Conservation (phyloP, 139 green algal species). For the Limnomonas spitsbergensis region DNA sequence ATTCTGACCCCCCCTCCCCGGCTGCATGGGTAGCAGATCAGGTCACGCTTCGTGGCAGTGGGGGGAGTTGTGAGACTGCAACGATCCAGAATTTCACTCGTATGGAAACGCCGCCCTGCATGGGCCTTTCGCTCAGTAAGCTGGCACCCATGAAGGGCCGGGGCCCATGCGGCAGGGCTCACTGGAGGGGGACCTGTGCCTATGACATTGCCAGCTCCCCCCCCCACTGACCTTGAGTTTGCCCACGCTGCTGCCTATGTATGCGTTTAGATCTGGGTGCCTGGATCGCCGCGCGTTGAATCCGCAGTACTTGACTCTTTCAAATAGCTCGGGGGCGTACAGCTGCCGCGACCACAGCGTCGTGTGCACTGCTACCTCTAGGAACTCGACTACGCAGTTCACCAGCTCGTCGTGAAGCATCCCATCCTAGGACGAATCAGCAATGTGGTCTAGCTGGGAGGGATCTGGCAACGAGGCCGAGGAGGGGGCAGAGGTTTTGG, state of each 20-base stretch:
- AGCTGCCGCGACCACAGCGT: slow-evolving; percentile 20
- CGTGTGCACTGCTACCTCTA: slow-evolving; percentile 44
- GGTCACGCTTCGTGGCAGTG: too few relatives aligned
- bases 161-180: background rate
- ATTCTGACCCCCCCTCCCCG: too few relatives aligned
- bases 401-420: slow-evolving; percentile 10
- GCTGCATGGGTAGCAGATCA: too few relatives aligned
- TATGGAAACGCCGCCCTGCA: too few relatives aligned
- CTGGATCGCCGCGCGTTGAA: slow-evolving; percentile 26
- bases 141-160: too few relatives aligned
- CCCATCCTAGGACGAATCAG: background rate
- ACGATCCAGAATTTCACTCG: too few relatives aligned
- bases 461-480: background rate
- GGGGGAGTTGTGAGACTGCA: too few relatives aligned
- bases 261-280: slow-evolving; percentile 42
- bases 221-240: slow-evolving; percentile 12
- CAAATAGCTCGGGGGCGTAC: slow-evolving; percentile 40
- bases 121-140: too few relatives aligned
- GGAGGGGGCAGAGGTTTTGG: too few relatives aligned
- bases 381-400: slow-evolving; percentile 35
- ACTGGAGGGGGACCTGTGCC: background rate
- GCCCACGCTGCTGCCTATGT: slow-evolving; percentile 32
- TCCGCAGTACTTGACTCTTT: slow-evolving; percentile 27
- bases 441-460: background rate
- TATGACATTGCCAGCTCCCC: background rate